Conservation (phyloP, 2,329 filamentous ascomycete genomes). For the Colletotrichum australisinense region DNA sequence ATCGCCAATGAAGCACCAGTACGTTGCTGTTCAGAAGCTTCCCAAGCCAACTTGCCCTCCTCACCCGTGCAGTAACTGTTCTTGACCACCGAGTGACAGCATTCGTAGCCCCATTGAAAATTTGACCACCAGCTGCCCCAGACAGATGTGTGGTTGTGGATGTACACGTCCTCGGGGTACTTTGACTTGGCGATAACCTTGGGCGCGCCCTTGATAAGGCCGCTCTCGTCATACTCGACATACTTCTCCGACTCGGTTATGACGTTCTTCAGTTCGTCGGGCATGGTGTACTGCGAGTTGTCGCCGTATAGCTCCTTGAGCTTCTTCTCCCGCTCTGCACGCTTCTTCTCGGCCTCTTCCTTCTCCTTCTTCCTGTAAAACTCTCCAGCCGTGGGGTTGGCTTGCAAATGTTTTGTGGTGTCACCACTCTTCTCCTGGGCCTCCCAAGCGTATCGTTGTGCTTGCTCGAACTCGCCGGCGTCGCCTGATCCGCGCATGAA, state of each 20-base stretch:
- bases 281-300: slow-evolving; percentile 61
- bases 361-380: slow-evolving; percentile 83
- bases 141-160: slow-evolving; percentile 91
- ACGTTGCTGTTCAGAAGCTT: slow-evolving; percentile 76
- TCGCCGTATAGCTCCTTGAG: slow-evolving; percentile 87
- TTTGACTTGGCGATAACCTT: slow-evolving; percentile 85
- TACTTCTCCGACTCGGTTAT: slow-evolving; percentile 87
- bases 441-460: slow-evolving; percentile 94
- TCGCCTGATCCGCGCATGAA: slow-evolving; percentile 91
- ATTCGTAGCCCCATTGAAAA: slow-evolving; percentile 96
- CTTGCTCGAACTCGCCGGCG: slow-evolving; percentile 90
- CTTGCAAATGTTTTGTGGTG: slow-evolving; percentile 89
- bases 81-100: slow-evolving; percentile 92
- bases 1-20: slow-evolving; percentile 56
- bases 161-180: slow-evolving; percentile 87
- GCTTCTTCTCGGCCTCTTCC: slow-evolving; percentile 77
- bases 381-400: slow-evolving; percentile 94
- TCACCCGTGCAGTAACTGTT: slow-evolving; percentile 98
- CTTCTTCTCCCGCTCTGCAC: slow-evolving; percentile 74
- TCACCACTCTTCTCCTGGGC: slow-evolving; percentile 85
- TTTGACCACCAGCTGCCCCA: slow-evolving; percentile 99
- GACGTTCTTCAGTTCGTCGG: slow-evolving; percentile 67
- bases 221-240: slow-evolving; percentile 93
- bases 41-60: slow-evolving; percentile 83
- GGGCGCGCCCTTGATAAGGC: slow-evolving; percentile 87